Evolutionary conservation across 306 rosid genomes (phyloP).

Genomic region (Acacia crassicarpa): DNA sequence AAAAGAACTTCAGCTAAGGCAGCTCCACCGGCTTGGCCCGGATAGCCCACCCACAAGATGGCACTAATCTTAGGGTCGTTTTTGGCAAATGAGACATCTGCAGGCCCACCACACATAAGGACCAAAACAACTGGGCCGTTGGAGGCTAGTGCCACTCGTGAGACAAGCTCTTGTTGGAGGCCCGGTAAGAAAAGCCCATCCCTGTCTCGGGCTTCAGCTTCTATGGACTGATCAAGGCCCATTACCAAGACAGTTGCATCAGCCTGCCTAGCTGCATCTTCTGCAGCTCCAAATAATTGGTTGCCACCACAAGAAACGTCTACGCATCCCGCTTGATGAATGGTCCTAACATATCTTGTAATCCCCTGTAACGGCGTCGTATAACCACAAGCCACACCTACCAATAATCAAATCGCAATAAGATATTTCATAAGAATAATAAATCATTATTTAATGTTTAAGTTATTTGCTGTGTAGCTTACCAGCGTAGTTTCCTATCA

Average conservation of each 20-base stretch:
- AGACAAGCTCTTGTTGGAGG: slow-evolving; percentile 68
- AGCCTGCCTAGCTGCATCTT: slow-evolving; percentile 48
- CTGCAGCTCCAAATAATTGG: slow-evolving; percentile 53
- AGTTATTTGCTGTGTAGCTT: not conserved
- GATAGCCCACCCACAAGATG: slow-evolving; percentile 77
- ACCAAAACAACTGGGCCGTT: slow-evolving; percentile 81
- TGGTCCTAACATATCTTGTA: slow-evolving; percentile 57
- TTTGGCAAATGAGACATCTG: slow-evolving; percentile 76
- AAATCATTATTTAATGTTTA: not conserved
- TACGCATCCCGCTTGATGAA: slow-evolving; percentile 63
- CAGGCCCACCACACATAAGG: slow-evolving; percentile 85
- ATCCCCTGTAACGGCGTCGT: slow-evolving; percentile 84
- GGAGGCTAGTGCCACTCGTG: slow-evolving; percentile 53
- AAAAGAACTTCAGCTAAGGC: slow-evolving; percentile 67
- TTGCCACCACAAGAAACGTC: slow-evolving; percentile 53
- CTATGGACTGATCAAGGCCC: slow-evolving; percentile 89
- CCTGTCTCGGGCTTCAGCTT: slow-evolving; percentile 74
- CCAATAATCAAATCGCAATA: not conserved
- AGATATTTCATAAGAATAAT: not conserved
- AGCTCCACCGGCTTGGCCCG: slow-evolving; percentile 75
- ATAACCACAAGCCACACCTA: slow-evolving; percentile 84
- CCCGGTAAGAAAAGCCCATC: slow-evolving; percentile 65
- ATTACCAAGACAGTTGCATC: slow-evolving; percentile 78
- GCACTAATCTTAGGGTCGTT: slow-evolving; percentile 58
- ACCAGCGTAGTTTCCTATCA: slow-evolving; percentile 97